These are phyloP conservation scores for Triticum urartu DNA, from an alignment of 176 grass and related monocot genomes.

Conservation along the genomic window DNA sequence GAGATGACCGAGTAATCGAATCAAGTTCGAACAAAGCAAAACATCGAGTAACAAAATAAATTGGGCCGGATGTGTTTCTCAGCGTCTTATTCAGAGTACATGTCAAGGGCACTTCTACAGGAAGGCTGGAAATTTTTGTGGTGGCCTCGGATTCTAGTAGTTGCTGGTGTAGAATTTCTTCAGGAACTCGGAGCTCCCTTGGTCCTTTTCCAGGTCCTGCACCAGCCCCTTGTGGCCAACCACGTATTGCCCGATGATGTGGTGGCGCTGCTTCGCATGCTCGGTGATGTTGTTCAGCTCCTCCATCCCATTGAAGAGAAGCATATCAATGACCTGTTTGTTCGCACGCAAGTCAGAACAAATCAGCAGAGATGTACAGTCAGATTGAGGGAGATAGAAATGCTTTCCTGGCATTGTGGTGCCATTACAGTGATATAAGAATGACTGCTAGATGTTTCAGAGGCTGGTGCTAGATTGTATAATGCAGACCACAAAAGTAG, in stretches of 20 bases:
- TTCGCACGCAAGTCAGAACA: not conserved
- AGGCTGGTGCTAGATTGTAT: not conserved
- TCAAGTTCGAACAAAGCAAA: not conserved
- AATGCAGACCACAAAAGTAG: not conserved
- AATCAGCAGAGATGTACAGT: not conserved
- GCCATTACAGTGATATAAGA: not conserved
- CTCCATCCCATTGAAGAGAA: conserved; percentile 85
- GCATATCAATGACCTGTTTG: conserved; percentile 88
- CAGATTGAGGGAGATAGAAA: not conserved
- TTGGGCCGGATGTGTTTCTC: conserved; percentile 19
- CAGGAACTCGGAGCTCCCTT: conserved; percentile 67
- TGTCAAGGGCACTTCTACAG: conserved; percentile 2
- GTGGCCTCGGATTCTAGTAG: conserved; percentile 51
- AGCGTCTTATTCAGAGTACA: conserved; percentile 40
- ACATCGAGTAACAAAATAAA: conserved; percentile 19
- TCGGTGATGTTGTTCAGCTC: conserved; percentile 78
- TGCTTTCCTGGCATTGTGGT: not conserved
- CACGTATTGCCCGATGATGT: conserved; percentile 90
- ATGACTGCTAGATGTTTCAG: not conserved
- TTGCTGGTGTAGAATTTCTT: conserved; percentile 90
- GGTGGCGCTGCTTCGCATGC: conserved; percentile 94
- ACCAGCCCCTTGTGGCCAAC: conserved; percentile 51
- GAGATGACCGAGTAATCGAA: not conserved
- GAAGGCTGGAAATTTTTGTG: not conserved
- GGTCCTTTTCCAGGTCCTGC: conserved; percentile 56